phyloP scores from a whole-genome alignment of 495 filamentous ascomycete species.

The Penicillium daleae region DNA sequence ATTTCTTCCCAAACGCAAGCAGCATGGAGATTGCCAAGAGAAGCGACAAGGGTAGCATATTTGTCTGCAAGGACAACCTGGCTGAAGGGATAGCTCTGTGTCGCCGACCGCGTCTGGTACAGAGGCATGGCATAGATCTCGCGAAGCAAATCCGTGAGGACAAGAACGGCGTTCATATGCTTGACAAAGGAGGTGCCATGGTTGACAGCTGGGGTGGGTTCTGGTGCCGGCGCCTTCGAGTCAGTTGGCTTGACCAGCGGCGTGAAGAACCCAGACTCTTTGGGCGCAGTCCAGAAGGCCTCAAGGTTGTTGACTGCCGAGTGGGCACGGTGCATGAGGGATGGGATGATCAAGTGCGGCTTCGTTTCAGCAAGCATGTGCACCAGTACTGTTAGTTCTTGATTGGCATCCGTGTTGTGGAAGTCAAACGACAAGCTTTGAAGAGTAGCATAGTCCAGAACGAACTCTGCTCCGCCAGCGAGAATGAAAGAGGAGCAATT shows the following conservation, averaged over 20 bases:
- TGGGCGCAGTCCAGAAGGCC: conserved; percentile 60
- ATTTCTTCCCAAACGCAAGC: conserved; percentile 85
- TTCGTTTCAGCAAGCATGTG: conserved; percentile 81
- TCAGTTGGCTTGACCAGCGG: conserved; percentile 52
- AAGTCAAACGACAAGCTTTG: conserved; percentile 79
- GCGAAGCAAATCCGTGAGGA: conserved; percentile 70
- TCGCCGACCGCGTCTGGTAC: conserved; percentile 62
- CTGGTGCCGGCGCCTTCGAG: conserved; percentile 27
- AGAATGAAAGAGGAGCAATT: conserved; percentile 78
- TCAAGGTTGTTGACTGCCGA: conserved; percentile 65
- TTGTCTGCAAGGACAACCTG: conserved; percentile 80
- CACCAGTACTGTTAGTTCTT: conserved; percentile 71
- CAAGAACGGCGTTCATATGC: conserved; percentile 73
- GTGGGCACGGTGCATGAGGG: conserved; percentile 74
- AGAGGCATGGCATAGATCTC: conserved; percentile 68
- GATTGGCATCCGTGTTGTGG: conserved; percentile 63
- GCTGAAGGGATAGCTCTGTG: conserved; percentile 59
- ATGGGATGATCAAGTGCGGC: conserved; percentile 79
- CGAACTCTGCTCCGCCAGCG: conserved; percentile 76
- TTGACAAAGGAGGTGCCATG: conserved; percentile 77
- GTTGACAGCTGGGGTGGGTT: conserved; percentile 34
- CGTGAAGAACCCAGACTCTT: conserved; percentile 65
- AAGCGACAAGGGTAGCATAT: conserved; percentile 67
- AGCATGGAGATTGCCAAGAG: conserved; percentile 75
- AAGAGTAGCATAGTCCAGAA: conserved; percentile 82